Conservation (phyloP, 352 stramenopile genomes). For the Pythium aquatile region DNA sequence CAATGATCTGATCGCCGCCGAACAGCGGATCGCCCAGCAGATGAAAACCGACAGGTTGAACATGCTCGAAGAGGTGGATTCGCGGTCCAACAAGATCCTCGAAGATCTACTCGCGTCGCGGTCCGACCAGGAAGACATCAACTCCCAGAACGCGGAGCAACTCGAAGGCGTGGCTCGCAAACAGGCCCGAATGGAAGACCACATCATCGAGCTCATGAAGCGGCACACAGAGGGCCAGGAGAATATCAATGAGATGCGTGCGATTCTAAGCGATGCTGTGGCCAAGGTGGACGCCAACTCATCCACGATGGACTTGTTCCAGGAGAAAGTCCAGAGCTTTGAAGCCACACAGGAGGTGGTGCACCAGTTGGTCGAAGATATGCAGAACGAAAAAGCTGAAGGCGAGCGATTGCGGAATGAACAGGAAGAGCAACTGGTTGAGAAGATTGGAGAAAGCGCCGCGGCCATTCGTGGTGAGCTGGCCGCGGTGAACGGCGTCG, state of each 20-base stretch:
- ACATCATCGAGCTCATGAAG: conserved; percentile 54
- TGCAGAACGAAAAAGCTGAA: conserved; percentile 37
- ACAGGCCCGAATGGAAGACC: conserved; percentile 48
- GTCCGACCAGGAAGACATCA: conserved; percentile 81
- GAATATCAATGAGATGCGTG: conserved; percentile 54
- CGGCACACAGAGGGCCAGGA: conserved; percentile 50
- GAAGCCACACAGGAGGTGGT: conserved; percentile 59
- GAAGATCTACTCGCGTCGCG: conserved; percentile 59
- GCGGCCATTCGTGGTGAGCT: conserved; percentile 49
- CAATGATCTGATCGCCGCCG: conserved; percentile 73
- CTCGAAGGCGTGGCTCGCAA: conserved; percentile 55
- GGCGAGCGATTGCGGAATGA: conserved; percentile 49
- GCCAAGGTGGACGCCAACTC: conserved; percentile 38
- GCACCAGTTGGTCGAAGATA: conserved; percentile 34
- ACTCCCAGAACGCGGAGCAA: conserved; percentile 69
- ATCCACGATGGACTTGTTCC: conserved; percentile 29
- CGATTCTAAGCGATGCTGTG: conserved; percentile 49
- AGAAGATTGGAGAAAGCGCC: conserved; percentile 59
- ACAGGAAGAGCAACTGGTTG: conserved; percentile 46
- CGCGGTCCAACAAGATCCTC: conserved; percentile 60
- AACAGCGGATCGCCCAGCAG: conserved; percentile 73
- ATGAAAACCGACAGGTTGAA: conserved; percentile 64
- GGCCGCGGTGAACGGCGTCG: conserved; percentile 40
- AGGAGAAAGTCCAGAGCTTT: conserved; percentile 54
- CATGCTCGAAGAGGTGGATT: conserved; percentile 60